A percentile compares a stretch with the other conserved stretches of the same genome.
Conservation (phyloP, 345 rosid species). For the Hevea brasiliensis region DNA sequence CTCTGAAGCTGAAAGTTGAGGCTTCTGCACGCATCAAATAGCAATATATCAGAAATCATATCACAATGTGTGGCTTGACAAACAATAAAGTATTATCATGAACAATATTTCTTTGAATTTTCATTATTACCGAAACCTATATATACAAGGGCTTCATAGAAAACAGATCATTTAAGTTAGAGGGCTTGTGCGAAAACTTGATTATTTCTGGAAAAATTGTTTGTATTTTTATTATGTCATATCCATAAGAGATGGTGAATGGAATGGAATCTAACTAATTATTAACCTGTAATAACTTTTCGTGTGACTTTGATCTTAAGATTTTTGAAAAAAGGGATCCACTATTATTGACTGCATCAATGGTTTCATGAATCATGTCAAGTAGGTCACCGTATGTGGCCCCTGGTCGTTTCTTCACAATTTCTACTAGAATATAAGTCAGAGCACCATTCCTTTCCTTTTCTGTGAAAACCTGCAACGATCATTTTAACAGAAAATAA, state of each 20-base stretch:
- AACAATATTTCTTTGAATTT: no score
- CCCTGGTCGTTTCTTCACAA: neutral
- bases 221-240: no score
- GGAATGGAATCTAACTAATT: neutral
- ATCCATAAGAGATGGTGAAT: no score
- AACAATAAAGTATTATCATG: no score
- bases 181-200: no score
- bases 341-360: constrained; percentile 9
- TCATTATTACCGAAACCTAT: no score
- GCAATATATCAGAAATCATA: neutral
- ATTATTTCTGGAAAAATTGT: no score
- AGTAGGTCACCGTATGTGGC: constrained; percentile 15
- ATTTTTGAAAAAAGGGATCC: neutral
- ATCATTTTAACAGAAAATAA: no score
- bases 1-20: constrained; percentile 24
- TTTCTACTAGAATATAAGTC: constrained; percentile 18
- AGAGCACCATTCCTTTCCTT: constrained; percentile 23
- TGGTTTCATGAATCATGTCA: constrained; percentile 14
- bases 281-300: constrained; percentile 21
- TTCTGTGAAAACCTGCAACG: constrained; percentile 18
- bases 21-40: constrained; percentile 19
- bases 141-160: no score
- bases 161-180: no score
- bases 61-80: no score
- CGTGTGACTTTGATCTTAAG: neutral